Conservation (phyloP, 176 grass and related monocot genomes). For the Eragrostis curvula region DNA sequence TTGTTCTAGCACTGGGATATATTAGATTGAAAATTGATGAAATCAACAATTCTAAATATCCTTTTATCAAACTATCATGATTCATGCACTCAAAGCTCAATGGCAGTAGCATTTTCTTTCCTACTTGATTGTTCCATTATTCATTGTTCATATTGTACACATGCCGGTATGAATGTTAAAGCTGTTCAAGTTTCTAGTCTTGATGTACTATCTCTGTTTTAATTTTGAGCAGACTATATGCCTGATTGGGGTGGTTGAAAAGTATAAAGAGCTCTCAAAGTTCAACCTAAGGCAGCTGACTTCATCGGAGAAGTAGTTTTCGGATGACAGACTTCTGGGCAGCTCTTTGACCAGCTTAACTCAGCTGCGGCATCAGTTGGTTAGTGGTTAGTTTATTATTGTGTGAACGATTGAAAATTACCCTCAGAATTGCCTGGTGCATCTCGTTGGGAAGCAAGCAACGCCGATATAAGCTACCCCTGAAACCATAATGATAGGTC, state of each 20-base stretch:
- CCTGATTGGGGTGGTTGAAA: constrained; percentile 82
- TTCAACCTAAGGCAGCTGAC: constrained; percentile 95
- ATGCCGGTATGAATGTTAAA: not conserved
- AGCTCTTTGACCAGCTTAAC: not conserved
- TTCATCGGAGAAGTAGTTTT: constrained; percentile 54
- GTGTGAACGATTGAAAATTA: not conserved
- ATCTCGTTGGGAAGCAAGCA: too few species aligned
- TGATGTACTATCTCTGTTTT: constrained; percentile 31
- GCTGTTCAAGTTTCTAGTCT: not conserved
- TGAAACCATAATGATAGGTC: not conserved
- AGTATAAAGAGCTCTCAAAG: constrained; percentile 86
- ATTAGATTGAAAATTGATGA: not conserved
- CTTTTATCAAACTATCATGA: not conserved
- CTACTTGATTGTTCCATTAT: not conserved
- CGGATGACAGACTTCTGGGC: not conserved
- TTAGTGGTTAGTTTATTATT: constrained; percentile 7
- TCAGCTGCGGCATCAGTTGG: constrained; percentile 14
- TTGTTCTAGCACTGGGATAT: not conserved
- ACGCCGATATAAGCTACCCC: not conserved
- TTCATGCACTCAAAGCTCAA: not conserved
- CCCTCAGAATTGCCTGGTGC: too few species aligned
- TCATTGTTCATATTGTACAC: not conserved
- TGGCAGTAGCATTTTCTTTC: not conserved
- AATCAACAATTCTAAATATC: too few species aligned
- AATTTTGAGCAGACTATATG: constrained; percentile 75